Conservation (phyloP, 2,329 filamentous ascomycete species). For the Emmonsiellopsis sp. region DNA sequence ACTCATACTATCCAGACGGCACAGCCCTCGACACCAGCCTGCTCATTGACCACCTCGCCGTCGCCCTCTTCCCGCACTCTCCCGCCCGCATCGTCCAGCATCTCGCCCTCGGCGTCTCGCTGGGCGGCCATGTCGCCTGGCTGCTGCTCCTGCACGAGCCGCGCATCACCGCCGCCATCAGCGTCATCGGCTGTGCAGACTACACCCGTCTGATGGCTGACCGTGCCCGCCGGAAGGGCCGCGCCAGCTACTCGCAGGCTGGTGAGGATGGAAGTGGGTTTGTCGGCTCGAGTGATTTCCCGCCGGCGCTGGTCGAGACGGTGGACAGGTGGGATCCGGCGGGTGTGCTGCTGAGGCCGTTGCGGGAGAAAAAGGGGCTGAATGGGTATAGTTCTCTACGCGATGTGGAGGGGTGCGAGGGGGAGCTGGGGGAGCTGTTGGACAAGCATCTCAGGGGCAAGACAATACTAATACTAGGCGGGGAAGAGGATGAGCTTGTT, state of each 20-base stretch:
- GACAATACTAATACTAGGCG: conserved; percentile 44
- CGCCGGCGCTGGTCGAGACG: conserved; percentile 52
- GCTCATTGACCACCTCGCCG: conserved; percentile 67
- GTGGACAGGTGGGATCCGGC: conserved; percentile 64
- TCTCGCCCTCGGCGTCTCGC: conserved; percentile 67
- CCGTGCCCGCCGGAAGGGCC: conserved; percentile 61
- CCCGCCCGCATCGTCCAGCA: conserved; percentile 48
- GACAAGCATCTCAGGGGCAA: conserved; percentile 36
- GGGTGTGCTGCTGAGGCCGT: conserved; percentile 55
- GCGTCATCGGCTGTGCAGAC: conserved; percentile 82
- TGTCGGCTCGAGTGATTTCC: conserved; percentile 68
- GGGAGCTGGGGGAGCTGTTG: conserved; percentile 29
- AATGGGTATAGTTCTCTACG: conserved; percentile 6
- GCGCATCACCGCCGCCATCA: conserved; percentile 65
- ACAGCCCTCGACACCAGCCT: conserved; percentile 64
- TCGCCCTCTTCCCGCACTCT: conserved; percentile 55
- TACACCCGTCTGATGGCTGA: conserved; percentile 72
- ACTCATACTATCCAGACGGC: conserved; percentile 33
- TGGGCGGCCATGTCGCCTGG: conserved; percentile 84
- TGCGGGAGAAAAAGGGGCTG: conserved; percentile 32
- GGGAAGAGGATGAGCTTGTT: conserved; percentile 50
- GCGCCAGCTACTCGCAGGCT: conserved; percentile 48
- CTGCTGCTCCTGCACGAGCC: conserved; percentile 68
- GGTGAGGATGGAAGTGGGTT: conserved; percentile 49
- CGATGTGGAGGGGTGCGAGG: no score